These are phyloP conservation scores for Xylaria bambusicola DNA, from an alignment of 495 filamentous ascomycete species.

Conservation along the genomic window DNA sequence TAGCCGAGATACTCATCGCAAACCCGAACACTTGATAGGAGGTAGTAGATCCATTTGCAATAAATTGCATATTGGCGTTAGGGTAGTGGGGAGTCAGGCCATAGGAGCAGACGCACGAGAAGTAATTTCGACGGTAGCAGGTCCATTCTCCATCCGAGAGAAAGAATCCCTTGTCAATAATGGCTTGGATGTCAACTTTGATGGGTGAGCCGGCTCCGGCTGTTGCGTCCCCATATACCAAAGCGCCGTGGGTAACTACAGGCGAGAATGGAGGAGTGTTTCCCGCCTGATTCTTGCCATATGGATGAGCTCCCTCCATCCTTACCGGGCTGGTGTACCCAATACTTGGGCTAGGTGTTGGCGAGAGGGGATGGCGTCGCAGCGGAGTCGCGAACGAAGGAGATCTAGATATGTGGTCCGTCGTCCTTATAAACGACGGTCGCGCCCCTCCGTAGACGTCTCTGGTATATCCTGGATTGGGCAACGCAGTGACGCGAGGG, in stretches of 20 bases:
- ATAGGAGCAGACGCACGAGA: slow-evolving; percentile 84
- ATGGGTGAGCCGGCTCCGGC: slow-evolving; percentile 44
- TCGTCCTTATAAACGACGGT: slow-evolving; percentile 48
- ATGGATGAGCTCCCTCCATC: slow-evolving; percentile 46
- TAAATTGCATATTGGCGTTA: slow-evolving; percentile 42
- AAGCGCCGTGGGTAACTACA: slow-evolving; percentile 57
- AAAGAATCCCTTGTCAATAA: slow-evolving; percentile 94
- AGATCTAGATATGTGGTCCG: slow-evolving; percentile 52
- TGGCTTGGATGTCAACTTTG: slow-evolving; percentile 75
- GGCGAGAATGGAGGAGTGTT: slow-evolving; percentile 62
- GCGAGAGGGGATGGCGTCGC: slow-evolving; percentile 55
- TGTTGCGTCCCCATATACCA: slow-evolving; percentile 61
- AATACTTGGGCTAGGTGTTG: slow-evolving; percentile 45
- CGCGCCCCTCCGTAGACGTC: slow-evolving; percentile 52
- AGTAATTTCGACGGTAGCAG: slow-evolving; percentile 94
- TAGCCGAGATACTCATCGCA: slow-evolving; percentile 84
- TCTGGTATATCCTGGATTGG: slow-evolving; percentile 51
- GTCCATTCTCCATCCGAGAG: slow-evolving; percentile 86
- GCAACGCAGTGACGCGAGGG: slow-evolving; percentile 51
- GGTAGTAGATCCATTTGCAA: slow-evolving; percentile 36
- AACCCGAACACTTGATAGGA: slow-evolving; percentile 63
- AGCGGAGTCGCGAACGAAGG: slow-evolving; percentile 46
- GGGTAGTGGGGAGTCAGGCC: slow-evolving; percentile 55
- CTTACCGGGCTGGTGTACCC: slow-evolving; percentile 47
- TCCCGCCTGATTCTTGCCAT: slow-evolving; percentile 39